A percentile compares a stretch with the other conserved stretches of the same genome.
Evolutionary conservation across 441 rosid species (phyloP).

Genomic region (Hura crepitans): DNA sequence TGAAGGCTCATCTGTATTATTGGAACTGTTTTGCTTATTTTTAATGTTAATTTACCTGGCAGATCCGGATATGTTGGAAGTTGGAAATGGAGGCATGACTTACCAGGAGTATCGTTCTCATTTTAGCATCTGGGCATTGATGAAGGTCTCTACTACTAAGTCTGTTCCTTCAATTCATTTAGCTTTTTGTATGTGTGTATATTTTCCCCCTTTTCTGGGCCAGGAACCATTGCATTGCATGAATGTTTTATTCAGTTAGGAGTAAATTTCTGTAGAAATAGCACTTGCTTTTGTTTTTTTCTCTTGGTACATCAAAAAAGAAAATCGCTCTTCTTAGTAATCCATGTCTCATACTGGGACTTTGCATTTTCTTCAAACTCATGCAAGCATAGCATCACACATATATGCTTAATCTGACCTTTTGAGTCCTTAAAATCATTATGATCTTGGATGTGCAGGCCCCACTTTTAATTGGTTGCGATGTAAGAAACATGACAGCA

Average conservation of each 20-base stretch:
- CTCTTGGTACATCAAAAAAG: too few relatives aligned
- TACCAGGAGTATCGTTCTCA: slow-evolving; percentile 80
- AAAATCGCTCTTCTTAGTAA: too few relatives aligned
- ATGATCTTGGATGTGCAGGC: slow-evolving; percentile 49
- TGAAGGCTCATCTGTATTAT: slow-evolving; percentile 3
- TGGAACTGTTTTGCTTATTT: slow-evolving; percentile 14
- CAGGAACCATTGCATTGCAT: neutral
- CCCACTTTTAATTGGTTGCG: slow-evolving; percentile 90
- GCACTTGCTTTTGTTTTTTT: neutral
- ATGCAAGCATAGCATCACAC: neutral
- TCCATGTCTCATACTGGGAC: neutral
- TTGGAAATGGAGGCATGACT: slow-evolving; percentile 99
- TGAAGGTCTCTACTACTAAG: slow-evolving; percentile 52
- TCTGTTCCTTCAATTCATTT: slow-evolving; percentile 8
- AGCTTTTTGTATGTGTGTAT: slow-evolving; percentile 7
- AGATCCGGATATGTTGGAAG: slow-evolving; percentile 99
- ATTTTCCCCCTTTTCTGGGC: neutral
- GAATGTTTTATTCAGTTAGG: neutral
- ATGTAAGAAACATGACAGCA: slow-evolving; percentile 73
- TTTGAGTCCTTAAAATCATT: neutral
- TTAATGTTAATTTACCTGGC: slow-evolving; percentile 19
- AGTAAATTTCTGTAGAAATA: neutral
- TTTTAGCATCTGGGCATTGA: slow-evolving; percentile 96
- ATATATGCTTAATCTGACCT: slow-evolving; percentile 3
- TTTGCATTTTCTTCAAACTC: slow-evolving; percentile 7